Percentiles rank a stretch among this genome's conserved stretches.
phyloP scores from a whole-genome alignment of 2,329 filamentous ascomycete genomes.

The Talaromyces rugulosus region DNA sequence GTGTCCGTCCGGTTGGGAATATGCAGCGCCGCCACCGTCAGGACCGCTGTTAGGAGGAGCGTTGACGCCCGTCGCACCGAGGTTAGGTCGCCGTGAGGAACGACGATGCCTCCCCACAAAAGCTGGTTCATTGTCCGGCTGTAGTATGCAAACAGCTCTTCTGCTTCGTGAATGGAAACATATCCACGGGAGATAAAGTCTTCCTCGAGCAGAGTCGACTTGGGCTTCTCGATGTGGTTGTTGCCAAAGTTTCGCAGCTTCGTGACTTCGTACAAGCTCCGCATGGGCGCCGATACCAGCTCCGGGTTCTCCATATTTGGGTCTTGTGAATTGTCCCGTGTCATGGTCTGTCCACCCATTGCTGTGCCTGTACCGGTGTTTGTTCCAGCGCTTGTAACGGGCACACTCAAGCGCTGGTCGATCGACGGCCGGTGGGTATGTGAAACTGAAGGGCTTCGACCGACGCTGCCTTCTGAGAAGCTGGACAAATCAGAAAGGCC shows the following conservation, averaged over 20 bases:
- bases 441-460: slow-evolving; percentile 25
- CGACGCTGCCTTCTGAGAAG: slow-evolving; percentile 26
- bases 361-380: slow-evolving; percentile 26
- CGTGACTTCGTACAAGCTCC: slow-evolving; percentile 53
- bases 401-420: slow-evolving; percentile 11
- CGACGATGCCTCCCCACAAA: slow-evolving; percentile 50
- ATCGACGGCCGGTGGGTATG: slow-evolving; percentile 23
- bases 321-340: slow-evolving; percentile 44
- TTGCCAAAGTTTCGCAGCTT: slow-evolving; percentile 43
- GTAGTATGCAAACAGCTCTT: slow-evolving; percentile 50
- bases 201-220: slow-evolving; percentile 37
- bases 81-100: slow-evolving; percentile 48
- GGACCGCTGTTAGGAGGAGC: slow-evolving; percentile 52
- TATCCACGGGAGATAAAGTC: slow-evolving; percentile 51
- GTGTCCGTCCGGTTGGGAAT: slow-evolving; percentile 51
- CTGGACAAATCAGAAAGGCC: slow-evolving; percentile 40
- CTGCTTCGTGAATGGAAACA: slow-evolving; percentile 46
- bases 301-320: slow-evolving; percentile 37
- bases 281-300: slow-evolving; percentile 49
- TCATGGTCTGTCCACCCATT: slow-evolving; percentile 34
- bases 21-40: slow-evolving; percentile 57
- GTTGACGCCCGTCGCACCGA: slow-evolving; percentile 53
- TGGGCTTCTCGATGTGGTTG: slow-evolving; percentile 33
- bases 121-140: slow-evolving; percentile 49
- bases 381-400: slow-evolving; percentile 19